Conservation (phyloP, 192 early-diverging fungal species). For the Coemansia nantahalensis region DNA sequence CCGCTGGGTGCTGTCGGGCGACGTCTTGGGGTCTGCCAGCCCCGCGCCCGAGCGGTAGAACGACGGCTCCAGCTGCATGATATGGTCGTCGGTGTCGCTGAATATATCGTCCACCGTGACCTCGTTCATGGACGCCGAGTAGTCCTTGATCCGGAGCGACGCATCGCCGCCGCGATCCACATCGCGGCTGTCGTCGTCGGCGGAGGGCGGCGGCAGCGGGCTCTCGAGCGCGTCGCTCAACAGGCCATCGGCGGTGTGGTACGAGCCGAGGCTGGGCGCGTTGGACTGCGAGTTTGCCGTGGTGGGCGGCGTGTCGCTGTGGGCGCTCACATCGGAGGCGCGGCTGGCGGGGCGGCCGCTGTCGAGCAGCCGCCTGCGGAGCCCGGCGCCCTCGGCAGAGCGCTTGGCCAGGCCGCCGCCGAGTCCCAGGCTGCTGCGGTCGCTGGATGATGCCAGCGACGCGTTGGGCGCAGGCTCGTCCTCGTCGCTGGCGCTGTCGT, state of each 20-base stretch:
- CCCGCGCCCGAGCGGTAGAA: conserved; percentile 40
- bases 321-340: conserved; percentile 10
- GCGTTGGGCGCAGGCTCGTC: conserved; percentile 11
- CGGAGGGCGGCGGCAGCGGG: background rate
- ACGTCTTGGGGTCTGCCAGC: conserved; percentile 9
- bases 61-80: conserved; percentile 46
- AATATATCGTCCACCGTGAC: conserved; percentile 46
- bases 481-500: conserved; percentile 8
- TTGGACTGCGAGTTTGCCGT: conserved; percentile 20
- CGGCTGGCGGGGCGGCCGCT: conserved; percentile 14
- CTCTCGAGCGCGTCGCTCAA: conserved; percentile 12
- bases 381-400: conserved; percentile 9
- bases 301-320: conserved; percentile 16
- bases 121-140: conserved; percentile 23
- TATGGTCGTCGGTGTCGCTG: conserved; percentile 43
- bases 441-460: conserved; percentile 36
- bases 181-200: background rate
- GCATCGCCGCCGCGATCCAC: conserved; percentile 11
- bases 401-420: conserved; percentile 19
- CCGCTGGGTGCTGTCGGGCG: background rate
- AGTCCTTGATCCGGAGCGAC: conserved; percentile 43
- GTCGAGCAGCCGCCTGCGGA: conserved; percentile 35
- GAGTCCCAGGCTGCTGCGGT: conserved; percentile 43
- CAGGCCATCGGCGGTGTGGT: conserved; percentile 34
- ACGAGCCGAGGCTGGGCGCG: conserved; percentile 29